These are phyloP conservation scores for Telopea speciosissima DNA, from an alignment of 177 flowering plant genomes.

Conservation along the genomic window DNA sequence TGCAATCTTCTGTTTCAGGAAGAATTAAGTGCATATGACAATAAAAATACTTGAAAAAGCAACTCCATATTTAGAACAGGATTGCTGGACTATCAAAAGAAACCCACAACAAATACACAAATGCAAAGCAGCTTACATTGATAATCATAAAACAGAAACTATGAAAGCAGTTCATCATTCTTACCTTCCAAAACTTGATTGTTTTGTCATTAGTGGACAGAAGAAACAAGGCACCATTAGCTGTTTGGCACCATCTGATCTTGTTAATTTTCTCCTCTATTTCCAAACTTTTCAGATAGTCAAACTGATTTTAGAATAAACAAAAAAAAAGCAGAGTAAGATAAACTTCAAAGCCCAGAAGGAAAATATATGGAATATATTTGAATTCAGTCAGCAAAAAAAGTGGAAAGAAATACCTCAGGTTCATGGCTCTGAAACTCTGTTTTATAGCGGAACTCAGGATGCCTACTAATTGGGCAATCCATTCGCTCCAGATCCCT, in stretches of 20 bases:
- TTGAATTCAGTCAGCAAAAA: not conserved
- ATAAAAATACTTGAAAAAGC: not conserved
- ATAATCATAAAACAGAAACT: not conserved
- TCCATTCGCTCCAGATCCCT: constrained; percentile 66
- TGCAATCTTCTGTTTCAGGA: too few relatives aligned
- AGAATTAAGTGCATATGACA: too few relatives aligned
- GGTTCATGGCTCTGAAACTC: constrained; percentile 95
- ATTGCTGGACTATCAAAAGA: not conserved
- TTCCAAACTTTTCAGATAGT: constrained; percentile 83
- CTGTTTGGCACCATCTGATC: constrained; percentile 77
- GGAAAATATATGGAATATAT: not conserved
- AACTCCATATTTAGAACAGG: not conserved
- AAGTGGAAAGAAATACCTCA: constrained; percentile 42
- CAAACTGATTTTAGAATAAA: constrained; percentile 45
- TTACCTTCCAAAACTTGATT: constrained; percentile 80
- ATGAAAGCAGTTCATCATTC: not conserved
- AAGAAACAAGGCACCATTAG: constrained; percentile 67
- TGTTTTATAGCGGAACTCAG: constrained; percentile 88
- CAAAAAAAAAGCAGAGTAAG: not conserved
- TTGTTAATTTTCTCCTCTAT: constrained; percentile 88
- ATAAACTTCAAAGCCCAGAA: constrained; percentile 4
- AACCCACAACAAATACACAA: not conserved
- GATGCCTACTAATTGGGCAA: constrained; percentile 56
- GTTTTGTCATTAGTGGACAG: constrained; percentile 87
- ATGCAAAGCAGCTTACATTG: not conserved